Conservation (phyloP, 2,329 filamentous ascomycete genomes). For the Colletotrichum tabaci region DNA sequence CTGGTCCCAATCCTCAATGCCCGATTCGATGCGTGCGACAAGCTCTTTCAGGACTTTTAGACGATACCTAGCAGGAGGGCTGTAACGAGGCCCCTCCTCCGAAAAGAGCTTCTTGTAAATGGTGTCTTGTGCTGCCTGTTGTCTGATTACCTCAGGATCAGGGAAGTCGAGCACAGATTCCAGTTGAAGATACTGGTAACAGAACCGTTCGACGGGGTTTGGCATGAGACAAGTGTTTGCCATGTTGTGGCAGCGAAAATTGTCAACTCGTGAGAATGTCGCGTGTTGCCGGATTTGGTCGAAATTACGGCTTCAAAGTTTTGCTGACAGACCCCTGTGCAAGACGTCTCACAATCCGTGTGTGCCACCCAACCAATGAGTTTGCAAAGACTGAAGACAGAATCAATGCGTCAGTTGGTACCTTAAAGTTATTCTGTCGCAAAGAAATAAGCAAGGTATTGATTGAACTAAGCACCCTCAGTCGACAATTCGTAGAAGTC, state of each 20-base stretch:
- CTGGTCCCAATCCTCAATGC: conserved; percentile 86
- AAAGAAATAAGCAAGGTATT: no score
- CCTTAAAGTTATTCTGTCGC: no score
- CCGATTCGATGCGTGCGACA: conserved; percentile 77
- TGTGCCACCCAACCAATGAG: no score
- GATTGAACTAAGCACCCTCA: background rate
- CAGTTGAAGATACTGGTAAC: conserved; percentile 85
- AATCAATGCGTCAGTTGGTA: no score
- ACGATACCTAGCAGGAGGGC: conserved; percentile 79
- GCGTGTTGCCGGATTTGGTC: conserved; percentile 15
- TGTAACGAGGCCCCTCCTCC: conserved; percentile 65
- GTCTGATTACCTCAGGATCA: conserved; percentile 68
- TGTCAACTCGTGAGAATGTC: conserved; percentile 11
- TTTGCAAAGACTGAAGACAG: no score
- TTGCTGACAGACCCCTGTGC: background rate
- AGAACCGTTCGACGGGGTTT: conserved; percentile 65
- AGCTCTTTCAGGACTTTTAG: conserved; percentile 82
- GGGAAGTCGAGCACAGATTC: conserved; percentile 78
- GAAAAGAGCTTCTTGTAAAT: conserved; percentile 79
- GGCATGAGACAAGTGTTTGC: background rate
- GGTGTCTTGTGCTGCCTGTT: conserved; percentile 74
- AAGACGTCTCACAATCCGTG: background rate
- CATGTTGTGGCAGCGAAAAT: background rate
- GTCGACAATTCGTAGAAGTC: background rate
- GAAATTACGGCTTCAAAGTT: conserved; percentile 1